These are phyloP conservation scores for Musa schizocarpa DNA, from an alignment of 176 grass and related monocot species.

Conservation along the genomic window DNA sequence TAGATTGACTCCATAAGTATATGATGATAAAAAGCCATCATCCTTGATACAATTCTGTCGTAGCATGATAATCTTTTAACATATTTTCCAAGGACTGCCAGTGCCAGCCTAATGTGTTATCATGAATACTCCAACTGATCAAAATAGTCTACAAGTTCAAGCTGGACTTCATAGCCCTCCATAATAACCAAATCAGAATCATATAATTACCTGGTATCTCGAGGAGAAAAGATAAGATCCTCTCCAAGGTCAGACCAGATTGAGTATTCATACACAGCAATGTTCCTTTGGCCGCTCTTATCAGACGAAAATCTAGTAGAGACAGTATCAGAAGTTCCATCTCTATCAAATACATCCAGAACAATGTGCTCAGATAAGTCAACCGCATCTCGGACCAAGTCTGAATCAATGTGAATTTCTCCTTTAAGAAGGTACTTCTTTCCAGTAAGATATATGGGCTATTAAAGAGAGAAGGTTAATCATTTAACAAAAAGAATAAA, in stretches of 20 bases:
- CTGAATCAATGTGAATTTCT: conserved; percentile 59
- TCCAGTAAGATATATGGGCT: conserved; percentile 73
- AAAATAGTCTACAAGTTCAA: not conserved
- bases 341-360: conserved; percentile 58
- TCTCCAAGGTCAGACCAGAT: conserved; percentile 78
- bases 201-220: conserved; percentile 62
- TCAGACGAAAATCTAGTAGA: conserved; percentile 39
- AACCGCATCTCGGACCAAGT: conserved; percentile 33
- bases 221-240: conserved; percentile 62
- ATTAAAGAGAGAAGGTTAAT: conserved; percentile 23
- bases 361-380: conserved; percentile 57
- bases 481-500: conserved; percentile 21
- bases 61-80: not conserved
- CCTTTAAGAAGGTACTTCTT: conserved; percentile 88
- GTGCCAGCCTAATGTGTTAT: too few relatives aligned
- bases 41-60: not conserved
- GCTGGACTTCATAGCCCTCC: not conserved
- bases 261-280: conserved; percentile 66
- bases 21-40: not conserved
- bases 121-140: too few relatives aligned
- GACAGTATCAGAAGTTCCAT: conserved; percentile 41
- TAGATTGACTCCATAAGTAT: not conserved
- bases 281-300: conserved; percentile 34
- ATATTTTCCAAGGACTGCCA: not conserved
- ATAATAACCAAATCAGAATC: not conserved